A percentile compares a stretch with the other conserved stretches of the same genome.
phyloP scores from a whole-genome alignment of 306 rosid species.

The Trifolium fragiferum region DNA sequence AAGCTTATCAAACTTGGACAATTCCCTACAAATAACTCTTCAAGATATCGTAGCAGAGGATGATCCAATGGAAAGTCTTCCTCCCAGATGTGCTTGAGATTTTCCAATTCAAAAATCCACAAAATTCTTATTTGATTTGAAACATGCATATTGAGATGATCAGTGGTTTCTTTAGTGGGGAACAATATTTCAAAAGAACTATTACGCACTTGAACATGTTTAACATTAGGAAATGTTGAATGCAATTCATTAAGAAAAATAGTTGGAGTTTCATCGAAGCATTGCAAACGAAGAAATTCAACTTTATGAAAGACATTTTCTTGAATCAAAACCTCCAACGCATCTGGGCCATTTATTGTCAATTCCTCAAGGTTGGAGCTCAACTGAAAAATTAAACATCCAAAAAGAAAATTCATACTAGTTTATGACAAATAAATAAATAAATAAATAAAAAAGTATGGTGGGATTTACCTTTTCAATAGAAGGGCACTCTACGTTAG shows the following conservation, averaged over 20 bases:
- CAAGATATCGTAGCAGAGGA: no score
- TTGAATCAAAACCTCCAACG: not conserved
- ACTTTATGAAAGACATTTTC: not conserved
- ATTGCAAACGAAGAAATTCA: not conserved
- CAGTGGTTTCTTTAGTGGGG: no score
- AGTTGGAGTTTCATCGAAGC: not conserved
- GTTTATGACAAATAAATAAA: no score
- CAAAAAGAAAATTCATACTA: not conserved
- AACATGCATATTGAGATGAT: no score
- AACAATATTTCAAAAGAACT: no score
- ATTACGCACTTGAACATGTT: no score
- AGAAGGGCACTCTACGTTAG: not conserved
- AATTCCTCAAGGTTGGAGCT: not conserved
- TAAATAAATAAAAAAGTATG: not conserved
- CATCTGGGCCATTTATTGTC: slow-evolving; percentile 7
- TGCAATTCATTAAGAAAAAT: not conserved
- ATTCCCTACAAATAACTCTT: no score
- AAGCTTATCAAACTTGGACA: no score
- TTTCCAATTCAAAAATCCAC: no score
- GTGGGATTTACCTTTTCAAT: not conserved
- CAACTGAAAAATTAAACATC: not conserved
- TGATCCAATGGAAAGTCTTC: no score
- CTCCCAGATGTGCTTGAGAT: no score
- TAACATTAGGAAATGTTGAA: not conserved
- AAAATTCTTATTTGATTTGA: no score